Conservation (phyloP, 345 rosid genomes). For the Geranium brycei region DNA sequence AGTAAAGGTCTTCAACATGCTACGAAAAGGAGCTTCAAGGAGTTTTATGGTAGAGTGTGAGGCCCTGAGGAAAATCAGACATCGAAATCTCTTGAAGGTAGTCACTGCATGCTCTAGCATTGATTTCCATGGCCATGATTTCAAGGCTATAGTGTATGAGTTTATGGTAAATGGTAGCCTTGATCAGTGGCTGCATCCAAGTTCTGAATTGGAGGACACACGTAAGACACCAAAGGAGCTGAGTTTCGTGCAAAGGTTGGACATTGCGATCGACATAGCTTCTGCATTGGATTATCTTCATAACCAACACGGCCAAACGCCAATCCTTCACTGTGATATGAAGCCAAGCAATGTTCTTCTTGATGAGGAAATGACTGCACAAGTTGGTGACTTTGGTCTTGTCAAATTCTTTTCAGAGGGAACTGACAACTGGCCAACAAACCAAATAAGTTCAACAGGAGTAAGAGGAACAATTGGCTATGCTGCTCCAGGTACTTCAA, state of each 20-base stretch:
- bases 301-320: conserved; percentile 5
- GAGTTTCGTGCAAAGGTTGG: conserved; percentile 12
- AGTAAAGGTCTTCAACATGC: conserved; percentile 30
- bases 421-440: neutral
- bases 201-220: neutral
- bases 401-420: conserved; percentile 7
- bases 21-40: conserved; percentile 21
- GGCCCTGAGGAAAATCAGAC: conserved; percentile 20
- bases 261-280: conserved; percentile 11
- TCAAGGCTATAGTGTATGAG: conserved; percentile 16
- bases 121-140: conserved; percentile 18
- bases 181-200: conserved; percentile 8
- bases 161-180: conserved; percentile 17
- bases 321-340: conserved; percentile 13
- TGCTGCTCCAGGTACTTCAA: no score
- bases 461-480: conserved; percentile 31
- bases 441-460: conserved; percentile 21
- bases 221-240: no score
- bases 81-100: conserved; percentile 31
- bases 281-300: conserved; percentile 16
- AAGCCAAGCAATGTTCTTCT: conserved; percentile 17
- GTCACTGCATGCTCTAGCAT: conserved; percentile 22
- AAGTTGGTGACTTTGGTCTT: conserved; percentile 14
- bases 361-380: conserved; percentile 10
- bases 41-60: conserved; percentile 43